Percentiles rank a stretch among this genome's conserved stretches.
phyloP scores from a whole-genome alignment of 805 yeast genomes.

The Lipomyces chichibuensis region DNA sequence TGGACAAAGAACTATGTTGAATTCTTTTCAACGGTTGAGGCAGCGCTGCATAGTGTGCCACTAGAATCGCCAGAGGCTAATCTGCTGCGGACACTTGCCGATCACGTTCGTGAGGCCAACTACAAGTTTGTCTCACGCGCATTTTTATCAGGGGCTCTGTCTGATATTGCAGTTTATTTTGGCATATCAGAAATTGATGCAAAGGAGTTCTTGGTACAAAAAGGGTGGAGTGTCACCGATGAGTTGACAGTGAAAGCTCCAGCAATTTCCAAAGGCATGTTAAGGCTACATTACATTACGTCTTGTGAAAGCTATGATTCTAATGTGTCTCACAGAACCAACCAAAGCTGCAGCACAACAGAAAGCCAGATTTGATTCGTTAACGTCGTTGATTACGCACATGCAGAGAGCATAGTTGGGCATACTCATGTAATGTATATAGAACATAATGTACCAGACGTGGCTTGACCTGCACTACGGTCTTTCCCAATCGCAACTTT shows the following conservation, averaged over 20 bases:
- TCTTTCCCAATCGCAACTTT: not conserved
- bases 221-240: slow-evolving; percentile 11
- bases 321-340: not conserved
- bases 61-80: not conserved
- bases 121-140: slow-evolving; percentile 9
- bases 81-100: not conserved
- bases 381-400: slow-evolving; percentile 10
- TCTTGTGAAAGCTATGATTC: not conserved
- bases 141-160: slow-evolving; percentile 3
- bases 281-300: not conserved
- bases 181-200: slow-evolving; percentile 12
- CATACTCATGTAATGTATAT: not conserved
- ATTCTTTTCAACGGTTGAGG: not conserved
- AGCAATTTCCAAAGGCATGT: not conserved
- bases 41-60: not conserved
- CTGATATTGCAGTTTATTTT: slow-evolving; percentile 5
- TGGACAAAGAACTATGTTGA: not conserved
- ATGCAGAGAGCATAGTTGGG: slow-evolving; percentile 1
- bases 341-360: not conserved
- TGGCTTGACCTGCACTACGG: not conserved
- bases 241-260: slow-evolving; percentile 4
- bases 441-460: not conserved
- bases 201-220: not conserved
- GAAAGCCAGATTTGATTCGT: slow-evolving; percentile 2
- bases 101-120: slow-evolving; percentile 13